These are phyloP conservation scores for Lunasporangiospora selenospora DNA, from an alignment of 192 early-diverging fungal species.

Conservation along the genomic window DNA sequence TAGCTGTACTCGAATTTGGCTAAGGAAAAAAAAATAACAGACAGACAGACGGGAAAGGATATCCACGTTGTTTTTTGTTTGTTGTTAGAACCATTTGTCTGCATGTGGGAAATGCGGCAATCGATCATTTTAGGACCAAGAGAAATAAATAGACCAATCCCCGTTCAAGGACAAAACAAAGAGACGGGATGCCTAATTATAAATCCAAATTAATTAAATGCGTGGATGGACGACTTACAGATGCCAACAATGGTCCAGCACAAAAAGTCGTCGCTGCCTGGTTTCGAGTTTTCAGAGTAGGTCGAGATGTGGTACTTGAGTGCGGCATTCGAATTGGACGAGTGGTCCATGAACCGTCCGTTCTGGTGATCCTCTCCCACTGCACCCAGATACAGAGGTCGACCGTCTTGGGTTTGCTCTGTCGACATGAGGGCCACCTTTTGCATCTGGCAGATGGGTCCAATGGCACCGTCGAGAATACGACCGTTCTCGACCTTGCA, in stretches of 20 bases:
- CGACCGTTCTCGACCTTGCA: conserved; percentile 82
- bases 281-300: conserved; percentile 22
- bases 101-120: too few relatives aligned
- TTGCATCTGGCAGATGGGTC: conserved; percentile 86
- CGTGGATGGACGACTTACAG: conserved; percentile 61
- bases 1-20: conserved; percentile 53
- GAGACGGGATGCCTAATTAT: not conserved
- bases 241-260: conserved; percentile 90
- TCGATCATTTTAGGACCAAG: too few relatives aligned
- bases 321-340: conserved; percentile 20
- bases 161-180: too few relatives aligned
- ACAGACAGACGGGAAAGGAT: too few relatives aligned
- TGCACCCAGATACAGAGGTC: conserved; percentile 54
- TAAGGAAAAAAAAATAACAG: conserved; percentile 2
- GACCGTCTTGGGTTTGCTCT: conserved; percentile 27
- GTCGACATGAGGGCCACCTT: conserved; percentile 71
- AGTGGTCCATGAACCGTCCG: conserved; percentile 45
- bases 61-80: too few relatives aligned
- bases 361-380: conserved; percentile 45
- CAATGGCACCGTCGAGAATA: conserved; percentile 65
- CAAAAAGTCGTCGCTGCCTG: conserved; percentile 69
- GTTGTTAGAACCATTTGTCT: too few relatives aligned
- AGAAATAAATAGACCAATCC: too few relatives aligned
- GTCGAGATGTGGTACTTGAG: conserved; percentile 30
- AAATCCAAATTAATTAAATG: not conserved